Conservation (phyloP, 805 yeast species). For the Candida incommunis region DNA sequence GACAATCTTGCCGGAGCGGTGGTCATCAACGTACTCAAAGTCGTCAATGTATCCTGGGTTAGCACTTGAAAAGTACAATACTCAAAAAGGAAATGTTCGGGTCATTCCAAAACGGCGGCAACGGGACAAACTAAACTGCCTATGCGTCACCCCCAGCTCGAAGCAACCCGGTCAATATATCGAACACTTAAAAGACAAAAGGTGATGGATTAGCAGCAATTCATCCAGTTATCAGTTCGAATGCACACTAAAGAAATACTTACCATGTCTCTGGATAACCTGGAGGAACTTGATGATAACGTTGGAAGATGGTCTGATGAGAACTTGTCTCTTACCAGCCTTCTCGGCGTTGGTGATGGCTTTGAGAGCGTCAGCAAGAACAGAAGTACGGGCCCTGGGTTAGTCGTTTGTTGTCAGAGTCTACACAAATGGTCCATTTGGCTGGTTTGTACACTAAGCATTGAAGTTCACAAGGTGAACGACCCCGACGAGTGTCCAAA, state of each 20-base stretch:
- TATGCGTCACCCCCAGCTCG: too few species aligned
- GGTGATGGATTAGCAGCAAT: constrained; percentile 75
- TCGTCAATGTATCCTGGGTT: constrained; percentile 75
- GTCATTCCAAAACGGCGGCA: too few species aligned
- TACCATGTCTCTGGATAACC: constrained; percentile 96
- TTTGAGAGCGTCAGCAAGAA: constrained; percentile 96
- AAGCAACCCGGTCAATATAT: constrained; percentile 40
- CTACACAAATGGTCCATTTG: background rate
- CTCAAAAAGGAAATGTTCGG: constrained; percentile 1
- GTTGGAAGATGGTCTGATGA: constrained; percentile 97
- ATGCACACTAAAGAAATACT: constrained; percentile 17
- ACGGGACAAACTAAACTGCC: too few species aligned
- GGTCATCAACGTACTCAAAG: constrained; percentile 96
- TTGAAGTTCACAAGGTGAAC: background rate
- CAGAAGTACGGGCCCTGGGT: constrained; percentile 91
- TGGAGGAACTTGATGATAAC: constrained; percentile 93
- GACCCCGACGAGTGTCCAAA: background rate
- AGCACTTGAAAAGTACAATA: too few species aligned
- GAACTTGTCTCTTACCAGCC: constrained; percentile 97
- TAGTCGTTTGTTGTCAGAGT: constrained; percentile 11
- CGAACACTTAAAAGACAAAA: constrained; percentile 97
- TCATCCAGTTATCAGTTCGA: constrained; percentile 99
- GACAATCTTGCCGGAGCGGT: constrained; percentile 96
- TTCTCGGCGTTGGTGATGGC: constrained; percentile 98
- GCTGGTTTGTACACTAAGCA: background rate